Conservation (phyloP, 2,329 filamentous ascomycete species). For the Verticillium tricorpus region DNA sequence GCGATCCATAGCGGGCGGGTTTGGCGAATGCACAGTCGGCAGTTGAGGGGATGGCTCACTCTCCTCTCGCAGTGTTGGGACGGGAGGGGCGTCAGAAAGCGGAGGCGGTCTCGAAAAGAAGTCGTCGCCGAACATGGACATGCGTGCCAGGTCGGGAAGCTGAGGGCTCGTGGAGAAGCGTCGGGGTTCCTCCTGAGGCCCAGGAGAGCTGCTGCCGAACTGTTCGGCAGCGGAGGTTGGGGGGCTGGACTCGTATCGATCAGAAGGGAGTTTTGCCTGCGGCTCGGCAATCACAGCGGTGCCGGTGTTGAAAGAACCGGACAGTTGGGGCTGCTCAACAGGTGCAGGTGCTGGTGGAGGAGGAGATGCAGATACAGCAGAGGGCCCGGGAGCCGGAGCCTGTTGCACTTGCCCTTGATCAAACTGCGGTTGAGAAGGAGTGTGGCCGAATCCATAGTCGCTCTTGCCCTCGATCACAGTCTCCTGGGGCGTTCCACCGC, state of each 20-base stretch:
- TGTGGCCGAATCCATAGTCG: constrained; percentile 35
- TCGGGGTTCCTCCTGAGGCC: constrained; percentile 7
- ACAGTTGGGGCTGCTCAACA: neutral
- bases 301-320: neutral
- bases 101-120: constrained; percentile 38
- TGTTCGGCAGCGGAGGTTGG: neutral
- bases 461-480: constrained; percentile 55
- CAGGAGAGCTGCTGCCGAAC: neutral
- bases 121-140: constrained; percentile 58
- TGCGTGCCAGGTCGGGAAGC: constrained; percentile 51
- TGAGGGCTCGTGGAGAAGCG: constrained; percentile 50
- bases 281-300: neutral
- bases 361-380: neutral
- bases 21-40: neutral
- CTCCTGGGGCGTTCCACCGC: constrained; percentile 31
- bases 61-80: neutral
- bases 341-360: neutral
- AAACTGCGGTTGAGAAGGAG: constrained; percentile 6
- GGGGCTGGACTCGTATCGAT: neutral
- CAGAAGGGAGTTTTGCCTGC: neutral
- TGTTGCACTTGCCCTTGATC: constrained; percentile 7
- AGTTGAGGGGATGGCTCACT: neutral
- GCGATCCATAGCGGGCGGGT: neutral
- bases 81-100: neutral
- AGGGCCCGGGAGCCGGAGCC: neutral